These are phyloP conservation scores for Schwanniomyces polymorphus DNA, from an alignment of 805 yeast genomes.

Conservation along the genomic window DNA sequence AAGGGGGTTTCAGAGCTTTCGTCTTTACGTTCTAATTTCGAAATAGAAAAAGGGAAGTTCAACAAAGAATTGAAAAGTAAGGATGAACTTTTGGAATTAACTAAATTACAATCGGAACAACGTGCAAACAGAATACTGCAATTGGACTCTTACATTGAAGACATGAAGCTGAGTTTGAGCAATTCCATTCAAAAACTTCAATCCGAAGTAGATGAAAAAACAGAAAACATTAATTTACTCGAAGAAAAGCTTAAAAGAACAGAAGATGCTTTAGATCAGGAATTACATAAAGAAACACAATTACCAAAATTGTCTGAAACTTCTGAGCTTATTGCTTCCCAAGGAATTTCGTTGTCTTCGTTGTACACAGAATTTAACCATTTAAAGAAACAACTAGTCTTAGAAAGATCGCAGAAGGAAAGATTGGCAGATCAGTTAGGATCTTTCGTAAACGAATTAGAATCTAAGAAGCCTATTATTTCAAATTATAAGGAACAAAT, in stretches of 20 bases:
- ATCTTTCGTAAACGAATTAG: slow-evolving; percentile 71
- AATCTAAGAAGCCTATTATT: slow-evolving; percentile 74
- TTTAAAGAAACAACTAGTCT: slow-evolving; percentile 62
- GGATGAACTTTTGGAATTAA: slow-evolving; percentile 57
- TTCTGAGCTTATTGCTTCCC: slow-evolving; percentile 53
- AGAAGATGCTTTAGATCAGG: slow-evolving; percentile 41
- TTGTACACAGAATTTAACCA: slow-evolving; percentile 63
- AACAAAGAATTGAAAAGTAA: slow-evolving; percentile 47
- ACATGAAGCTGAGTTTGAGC: slow-evolving; percentile 38
- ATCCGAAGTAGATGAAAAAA: slow-evolving; percentile 29
- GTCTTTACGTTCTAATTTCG: slow-evolving; percentile 22
- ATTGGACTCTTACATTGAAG: slow-evolving; percentile 49
- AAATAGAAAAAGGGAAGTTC: slow-evolving; percentile 49
- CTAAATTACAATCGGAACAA: slow-evolving; percentile 54
- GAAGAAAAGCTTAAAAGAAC: slow-evolving; percentile 39
- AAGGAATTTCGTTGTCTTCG: slow-evolving; percentile 64
- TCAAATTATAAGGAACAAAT: slow-evolving; percentile 60
- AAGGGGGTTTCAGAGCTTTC: slow-evolving; percentile 16
- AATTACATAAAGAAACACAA: slow-evolving; percentile 37
- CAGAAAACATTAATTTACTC: slow-evolving; percentile 30
- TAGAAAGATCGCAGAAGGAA: slow-evolving; percentile 71
- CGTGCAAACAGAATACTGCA: slow-evolving; percentile 51
- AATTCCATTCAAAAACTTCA: slow-evolving; percentile 34
- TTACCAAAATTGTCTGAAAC: slow-evolving; percentile 53
- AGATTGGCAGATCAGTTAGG: slow-evolving; percentile 71